Percentiles rank a stretch among this genome's conserved stretches.
Evolutionary conservation across 2,329 filamentous ascomycete species (phyloP).

Genomic region (Aaosphaeria pasadenensis): DNA sequence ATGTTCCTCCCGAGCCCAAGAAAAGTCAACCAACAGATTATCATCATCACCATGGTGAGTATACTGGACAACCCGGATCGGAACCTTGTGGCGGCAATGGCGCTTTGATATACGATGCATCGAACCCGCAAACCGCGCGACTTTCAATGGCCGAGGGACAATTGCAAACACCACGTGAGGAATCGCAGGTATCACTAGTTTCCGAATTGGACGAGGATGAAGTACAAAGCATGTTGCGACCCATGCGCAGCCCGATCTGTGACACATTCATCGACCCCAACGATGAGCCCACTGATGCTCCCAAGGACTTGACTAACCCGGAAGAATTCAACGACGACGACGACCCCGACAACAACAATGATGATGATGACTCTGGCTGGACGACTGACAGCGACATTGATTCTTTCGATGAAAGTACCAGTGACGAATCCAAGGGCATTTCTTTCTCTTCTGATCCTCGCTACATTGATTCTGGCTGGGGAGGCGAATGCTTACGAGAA

Average conservation of each 20-base stretch:
- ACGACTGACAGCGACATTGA: slow-evolving; percentile 38
- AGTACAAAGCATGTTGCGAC: slow-evolving; percentile 39
- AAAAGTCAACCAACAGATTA: slow-evolving; percentile 24
- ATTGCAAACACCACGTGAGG: slow-evolving; percentile 20
- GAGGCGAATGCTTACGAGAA: slow-evolving; percentile 80
- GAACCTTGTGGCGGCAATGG: slow-evolving; percentile 5
- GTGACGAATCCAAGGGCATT: slow-evolving; percentile 63
- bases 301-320: background rate
- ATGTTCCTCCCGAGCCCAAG: slow-evolving; percentile 4
- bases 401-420: slow-evolving; percentile 33
- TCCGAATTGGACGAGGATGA: slow-evolving; percentile 35
- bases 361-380: slow-evolving; percentile 24
- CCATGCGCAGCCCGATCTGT: slow-evolving; percentile 39
- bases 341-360: background rate
- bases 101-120: slow-evolving; percentile 2
- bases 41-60: slow-evolving; percentile 53
- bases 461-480: slow-evolving; percentile 72
- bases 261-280: slow-evolving; percentile 12
- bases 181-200: slow-evolving; percentile 28
- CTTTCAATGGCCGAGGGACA: slow-evolving; percentile 16
- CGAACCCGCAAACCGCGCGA: slow-evolving; percentile 21
- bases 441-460: slow-evolving; percentile 56
- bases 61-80: slow-evolving; percentile 31
- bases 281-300: background rate
- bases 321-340: background rate